Evolutionary conservation across 495 filamentous ascomycete species (phyloP).

Genomic region (Trichoderma reesei): DNA sequence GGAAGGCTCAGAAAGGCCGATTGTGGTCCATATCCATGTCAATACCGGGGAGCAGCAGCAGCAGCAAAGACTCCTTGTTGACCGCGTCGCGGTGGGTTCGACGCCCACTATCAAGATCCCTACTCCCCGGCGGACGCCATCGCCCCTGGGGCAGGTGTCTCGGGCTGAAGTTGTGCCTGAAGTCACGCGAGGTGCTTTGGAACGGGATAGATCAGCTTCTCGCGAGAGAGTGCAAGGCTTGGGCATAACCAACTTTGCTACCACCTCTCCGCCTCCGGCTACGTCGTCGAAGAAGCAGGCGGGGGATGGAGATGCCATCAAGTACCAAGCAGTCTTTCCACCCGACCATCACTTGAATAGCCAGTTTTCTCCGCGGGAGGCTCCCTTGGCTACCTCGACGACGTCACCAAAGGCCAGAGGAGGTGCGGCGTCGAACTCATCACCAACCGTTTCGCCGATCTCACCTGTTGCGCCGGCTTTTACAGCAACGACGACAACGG

Average conservation of each 20-base stretch:
- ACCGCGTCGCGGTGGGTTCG: neutral
- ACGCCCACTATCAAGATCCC: neutral
- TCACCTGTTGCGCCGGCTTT: slow-evolving; percentile 24
- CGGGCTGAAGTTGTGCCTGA: neutral
- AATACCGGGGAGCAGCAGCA: neutral
- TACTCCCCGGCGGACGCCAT: slow-evolving; percentile 9
- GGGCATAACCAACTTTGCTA: neutral
- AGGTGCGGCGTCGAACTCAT: neutral
- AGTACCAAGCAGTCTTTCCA: slow-evolving; percentile 32
- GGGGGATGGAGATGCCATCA: slow-evolving; percentile 17
- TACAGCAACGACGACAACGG: neutral
- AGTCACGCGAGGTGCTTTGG: neutral
- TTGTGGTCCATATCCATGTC: neutral
- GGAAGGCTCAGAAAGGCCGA: neutral
- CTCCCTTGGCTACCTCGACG: slow-evolving; percentile 32
- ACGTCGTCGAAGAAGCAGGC: slow-evolving; percentile 28
- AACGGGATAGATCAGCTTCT: neutral
- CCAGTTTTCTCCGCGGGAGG: slow-evolving; percentile 34
- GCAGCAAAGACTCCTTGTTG: neutral
- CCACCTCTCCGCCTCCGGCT: slow-evolving; percentile 29
- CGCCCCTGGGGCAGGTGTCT: neutral
- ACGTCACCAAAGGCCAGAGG: slow-evolving; percentile 19
- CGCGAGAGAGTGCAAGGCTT: neutral
- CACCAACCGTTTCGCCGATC: neutral
- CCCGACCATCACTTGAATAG: slow-evolving; percentile 23